Base-by-base conservation (phyloP, 352 stramenopile genomes). In the Pythium brassicae region DNA sequence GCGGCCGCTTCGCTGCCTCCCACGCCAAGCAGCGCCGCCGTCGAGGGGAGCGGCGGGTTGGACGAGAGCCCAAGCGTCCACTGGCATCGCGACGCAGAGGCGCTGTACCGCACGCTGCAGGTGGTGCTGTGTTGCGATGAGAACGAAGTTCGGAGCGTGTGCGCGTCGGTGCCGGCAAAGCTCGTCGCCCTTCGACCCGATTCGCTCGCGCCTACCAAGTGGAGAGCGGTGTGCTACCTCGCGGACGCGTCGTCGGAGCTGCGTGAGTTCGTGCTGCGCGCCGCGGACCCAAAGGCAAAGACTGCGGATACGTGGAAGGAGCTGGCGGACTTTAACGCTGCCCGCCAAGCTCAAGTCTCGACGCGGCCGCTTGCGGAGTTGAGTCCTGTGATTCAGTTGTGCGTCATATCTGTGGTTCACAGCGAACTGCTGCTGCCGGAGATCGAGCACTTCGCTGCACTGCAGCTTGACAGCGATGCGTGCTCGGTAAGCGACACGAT, bases 141-240 rank as follows among this genome's bases (percentile, higher is more conserved):
- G 25, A 50, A 22, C 19, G 19, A 47, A 15, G 2, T 50, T 4
- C 50, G 49, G 17, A 23, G 19, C 4, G 15, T 66, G 4, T 62
- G 54, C 27, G 48, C 60, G 0, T 50, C 34, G 2, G 55, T 51
- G 1, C 27, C 55, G 3, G 29, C 48, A 1, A 62, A 62, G 35
- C 45, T 81, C 11, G 44, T 75, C 23, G 42, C 42, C 1, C 55
- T 76, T 23, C 65, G 68, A 25, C 65, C 68, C 0, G 57, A 58
- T 0, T 39, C 39, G 17, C 40, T 78, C 7, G 47, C 64, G 22
- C 22, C 52, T 12, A 15, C 25, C 12, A 44, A 53, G 25, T 79
- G 72, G 71, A 55, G 60, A 39, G 50, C 45, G 6, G 7, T 78
- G 9, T 80, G 68, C 35, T 72, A 65, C 32, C 44, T 75, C 47